phyloP scores from a whole-genome alignment of 129 eudicot species.

The Gnaphalium uliginosum region DNA sequence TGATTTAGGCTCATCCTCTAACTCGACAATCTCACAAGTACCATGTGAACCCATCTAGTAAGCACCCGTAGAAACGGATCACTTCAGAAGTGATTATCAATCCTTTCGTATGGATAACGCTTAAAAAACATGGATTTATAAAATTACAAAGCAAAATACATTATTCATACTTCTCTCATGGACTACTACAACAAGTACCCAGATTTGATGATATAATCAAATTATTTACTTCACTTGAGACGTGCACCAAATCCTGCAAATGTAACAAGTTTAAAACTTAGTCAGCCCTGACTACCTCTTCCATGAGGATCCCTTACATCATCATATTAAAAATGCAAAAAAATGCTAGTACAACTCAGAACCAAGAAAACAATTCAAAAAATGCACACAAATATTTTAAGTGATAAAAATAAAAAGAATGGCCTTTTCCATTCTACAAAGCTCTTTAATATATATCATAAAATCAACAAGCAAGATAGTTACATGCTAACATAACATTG shows the following conservation, averaged over 20 bases:
- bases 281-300: not conserved
- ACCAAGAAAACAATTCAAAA: no score
- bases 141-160: not conserved
- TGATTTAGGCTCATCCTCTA: constrained; percentile 45
- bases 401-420: no score
- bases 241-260: not conserved
- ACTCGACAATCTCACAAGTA: constrained; percentile 68
- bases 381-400: no score
- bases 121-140: not conserved
- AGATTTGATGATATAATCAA: not conserved
- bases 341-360: not conserved
- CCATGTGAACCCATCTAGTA: constrained; percentile 47
- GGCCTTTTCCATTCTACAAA: no score
- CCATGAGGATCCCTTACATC: not conserved
- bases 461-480: no score
- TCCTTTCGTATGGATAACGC: not conserved
- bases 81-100: not conserved
- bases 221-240: not conserved
- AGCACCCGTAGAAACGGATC: not conserved
- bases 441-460: no score
- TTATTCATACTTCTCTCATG: not conserved
- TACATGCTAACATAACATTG: no score
- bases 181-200: not conserved
- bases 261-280: not conserved
- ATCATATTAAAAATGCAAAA: no score